Evolutionary conservation across 1,284 basidiomycete species (phyloP), one percentile per base, ranked within the genome.

Genomic region (Apiotrichum akiyoshidainum): DNA sequence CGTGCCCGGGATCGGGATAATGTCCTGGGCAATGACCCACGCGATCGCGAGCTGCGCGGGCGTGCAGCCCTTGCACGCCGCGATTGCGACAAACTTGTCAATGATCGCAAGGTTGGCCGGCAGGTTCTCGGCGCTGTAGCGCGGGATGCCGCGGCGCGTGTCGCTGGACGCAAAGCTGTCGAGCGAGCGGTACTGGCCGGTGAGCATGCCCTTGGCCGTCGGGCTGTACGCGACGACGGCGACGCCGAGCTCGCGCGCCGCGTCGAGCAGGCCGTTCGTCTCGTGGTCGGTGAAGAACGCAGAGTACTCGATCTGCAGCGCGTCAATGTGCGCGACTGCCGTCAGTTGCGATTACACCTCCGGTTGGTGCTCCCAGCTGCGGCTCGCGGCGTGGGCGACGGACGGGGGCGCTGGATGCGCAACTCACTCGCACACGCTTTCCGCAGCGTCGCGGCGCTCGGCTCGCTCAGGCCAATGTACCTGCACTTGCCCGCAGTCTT

Each of bases 401-500:
- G n/a, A n/a, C n/a, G n/a, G n/a, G n/a, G n/a, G n/a, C 22, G 5
- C 17, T 21, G 14, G 9, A 14, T 6, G 9, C 21, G 17, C 5
- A 54, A 65, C 72, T 69, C 41, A 77, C 68, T 64, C 19, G 64
- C 61, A 42, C 84, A 80, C 6, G 87, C 87, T 46, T 86, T 83
- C 5, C 85, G 81, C 13, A 89, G 80, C 0, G 85, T 85, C 1
- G 74, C 76, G 1, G 82, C 81, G 0, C 82, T 83, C 55, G 81
- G 80, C 68, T 88, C 87, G 46, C 84, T 86, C n/a, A 79, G 62
- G 14, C 77, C 77, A 46, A 80, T 73, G 61, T 75, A 77, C 52
- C 66, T 68, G 34, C 66, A 69, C 64, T 76, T 78, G 26, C 79
- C 79, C 7, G 62, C 66, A 21, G 77, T 67, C 58, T 75, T 73